A percentile compares a stretch with the other conserved stretches of the same genome.
phyloP scores from a whole-genome alignment of 139 green algal genomes.

The Tetradesmus obliquus region DNA sequence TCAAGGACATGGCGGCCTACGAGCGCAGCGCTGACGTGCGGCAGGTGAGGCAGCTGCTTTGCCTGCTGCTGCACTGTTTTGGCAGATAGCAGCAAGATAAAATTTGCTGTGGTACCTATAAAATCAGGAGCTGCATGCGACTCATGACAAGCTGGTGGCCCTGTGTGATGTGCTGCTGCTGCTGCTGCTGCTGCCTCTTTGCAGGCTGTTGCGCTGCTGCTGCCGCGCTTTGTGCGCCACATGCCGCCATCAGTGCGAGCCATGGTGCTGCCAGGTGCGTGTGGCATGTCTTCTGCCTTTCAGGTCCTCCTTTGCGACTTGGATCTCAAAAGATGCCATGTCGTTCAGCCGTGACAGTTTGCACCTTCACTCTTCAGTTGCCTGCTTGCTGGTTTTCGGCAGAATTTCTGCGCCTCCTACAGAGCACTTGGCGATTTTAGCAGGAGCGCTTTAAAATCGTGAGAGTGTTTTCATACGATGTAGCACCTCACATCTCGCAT shows the following conservation, averaged over 20 bases:
- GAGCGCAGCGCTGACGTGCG: conserved; percentile 4
- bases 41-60: neutral
- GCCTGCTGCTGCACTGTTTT: neutral
- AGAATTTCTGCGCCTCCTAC: too few species aligned
- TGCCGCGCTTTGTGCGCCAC: conserved; percentile 30
- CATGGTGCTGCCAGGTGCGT: neutral
- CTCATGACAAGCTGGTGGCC: too few species aligned
- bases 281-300: too few species aligned
- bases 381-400: too few species aligned
- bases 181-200: neutral
- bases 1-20: neutral
- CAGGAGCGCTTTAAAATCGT: too few species aligned
- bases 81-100: neutral
- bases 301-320: too few species aligned
- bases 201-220: conserved; percentile 36
- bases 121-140: neutral
- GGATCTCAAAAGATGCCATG: too few species aligned
- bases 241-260: neutral
- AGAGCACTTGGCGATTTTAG: too few species aligned
- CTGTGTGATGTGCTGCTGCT: neutral
- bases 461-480: too few species aligned
- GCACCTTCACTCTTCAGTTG: too few species aligned
- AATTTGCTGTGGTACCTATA: neutral
- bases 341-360: too few species aligned
- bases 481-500: too few species aligned